phyloP scores from a whole-genome alignment of 805 yeast species.

The Kodamaea hsintzibuensis region DNA sequence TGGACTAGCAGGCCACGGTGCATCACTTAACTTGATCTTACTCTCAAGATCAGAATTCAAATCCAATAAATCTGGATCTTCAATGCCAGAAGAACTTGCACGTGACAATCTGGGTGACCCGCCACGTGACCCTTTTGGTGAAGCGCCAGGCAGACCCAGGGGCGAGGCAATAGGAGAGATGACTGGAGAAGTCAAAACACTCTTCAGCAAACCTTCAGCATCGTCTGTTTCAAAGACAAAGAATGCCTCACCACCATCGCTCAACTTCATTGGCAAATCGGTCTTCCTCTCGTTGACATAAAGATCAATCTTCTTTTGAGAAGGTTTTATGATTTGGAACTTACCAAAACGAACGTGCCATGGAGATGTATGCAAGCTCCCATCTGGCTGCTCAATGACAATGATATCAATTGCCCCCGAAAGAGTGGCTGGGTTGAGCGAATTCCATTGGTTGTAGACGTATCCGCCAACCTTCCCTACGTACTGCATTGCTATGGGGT shows the following conservation, averaged over 20 bases:
- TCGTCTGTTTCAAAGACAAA: constrained; percentile 88
- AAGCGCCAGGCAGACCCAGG: constrained; percentile 29
- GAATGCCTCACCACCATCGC: constrained; percentile 97
- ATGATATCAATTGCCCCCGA: constrained; percentile 97
- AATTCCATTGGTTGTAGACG: constrained; percentile 95
- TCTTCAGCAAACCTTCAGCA: constrained; percentile 60
- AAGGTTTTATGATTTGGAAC: constrained; percentile 87
- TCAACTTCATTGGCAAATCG: constrained; percentile 90
- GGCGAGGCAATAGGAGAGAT: constrained; percentile 70
- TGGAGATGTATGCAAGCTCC: constrained; percentile 84
- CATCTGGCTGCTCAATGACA: constrained; percentile 87
- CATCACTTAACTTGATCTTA: constrained; percentile 24
- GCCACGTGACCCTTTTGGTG: constrained; percentile 6
- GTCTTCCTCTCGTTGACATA: constrained; percentile 80
- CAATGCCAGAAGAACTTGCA: not conserved
- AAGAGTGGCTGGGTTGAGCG: constrained; percentile 92
- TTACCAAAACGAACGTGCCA: constrained; percentile 97
- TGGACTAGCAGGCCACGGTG: constrained; percentile 9
- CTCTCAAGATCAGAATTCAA: constrained; percentile 34
- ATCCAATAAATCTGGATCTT: constrained; percentile 38
- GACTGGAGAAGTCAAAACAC: constrained; percentile 85
- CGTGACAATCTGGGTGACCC: not conserved
- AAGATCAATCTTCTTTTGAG: constrained; percentile 91
- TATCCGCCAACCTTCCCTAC: constrained; percentile 94
- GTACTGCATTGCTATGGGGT: constrained; percentile 74